Conservation (phyloP, 345 rosid genomes). For the Brassica cretica region DNA sequence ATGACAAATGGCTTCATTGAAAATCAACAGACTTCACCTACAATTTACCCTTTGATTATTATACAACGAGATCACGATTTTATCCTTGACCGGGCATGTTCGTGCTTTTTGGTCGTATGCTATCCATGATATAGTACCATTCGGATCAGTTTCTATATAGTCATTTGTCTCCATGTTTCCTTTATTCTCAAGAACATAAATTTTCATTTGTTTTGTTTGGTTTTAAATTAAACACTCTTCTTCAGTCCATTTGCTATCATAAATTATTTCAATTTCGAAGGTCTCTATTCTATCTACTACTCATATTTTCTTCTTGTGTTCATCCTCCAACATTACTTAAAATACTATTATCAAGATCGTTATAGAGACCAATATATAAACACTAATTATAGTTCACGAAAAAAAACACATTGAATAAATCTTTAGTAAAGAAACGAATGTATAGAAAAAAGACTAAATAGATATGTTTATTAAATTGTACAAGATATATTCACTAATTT, state of each 20-base stretch:
- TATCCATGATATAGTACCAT: slow-evolving; percentile 13
- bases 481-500: not conserved
- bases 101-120: slow-evolving; percentile 22
- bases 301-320: not conserved
- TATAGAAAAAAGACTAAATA: not conserved
- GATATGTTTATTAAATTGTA: not conserved
- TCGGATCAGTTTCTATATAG: not conserved
- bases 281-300: slow-evolving; percentile 3
- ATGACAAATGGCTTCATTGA: slow-evolving; percentile 24
- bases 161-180: slow-evolving; percentile 9
- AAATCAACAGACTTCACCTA: not conserved
- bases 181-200: slow-evolving; percentile 29
- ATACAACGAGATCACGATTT: not conserved
- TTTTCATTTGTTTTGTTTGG: not conserved
- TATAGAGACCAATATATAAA: not conserved
- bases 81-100: not conserved
- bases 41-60: slow-evolving; percentile 18
- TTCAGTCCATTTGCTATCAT: slow-evolving; percentile 32
- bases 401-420: not conserved
- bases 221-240: slow-evolving; percentile 1
- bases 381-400: not conserved
- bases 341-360: not conserved
- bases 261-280: slow-evolving; percentile 26
- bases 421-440: not conserved
- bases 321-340: not conserved